Conservation (phyloP, 73 alveolate species). For the Symbiodinium pilosum region DNA sequence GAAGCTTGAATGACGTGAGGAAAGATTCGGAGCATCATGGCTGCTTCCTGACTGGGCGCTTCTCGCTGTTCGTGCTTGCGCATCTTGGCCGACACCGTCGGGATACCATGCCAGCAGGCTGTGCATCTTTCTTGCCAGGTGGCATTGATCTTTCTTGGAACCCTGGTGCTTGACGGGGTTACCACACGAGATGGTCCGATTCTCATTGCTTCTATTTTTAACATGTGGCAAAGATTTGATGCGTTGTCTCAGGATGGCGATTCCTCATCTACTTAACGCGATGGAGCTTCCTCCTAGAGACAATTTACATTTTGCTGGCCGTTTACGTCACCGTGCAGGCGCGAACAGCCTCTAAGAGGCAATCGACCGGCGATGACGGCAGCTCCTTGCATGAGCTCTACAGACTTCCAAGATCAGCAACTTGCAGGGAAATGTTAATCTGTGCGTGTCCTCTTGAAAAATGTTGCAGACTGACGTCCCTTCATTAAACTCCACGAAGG, state of each 20-base stretch:
- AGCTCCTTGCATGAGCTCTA: background rate
- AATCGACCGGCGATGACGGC: background rate
- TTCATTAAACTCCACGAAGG: slow-evolving; percentile 5
- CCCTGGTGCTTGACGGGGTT: slow-evolving; percentile 52
- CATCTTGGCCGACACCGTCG: background rate
- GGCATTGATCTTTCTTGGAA: background rate
- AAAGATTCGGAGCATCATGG: slow-evolving; percentile 24
- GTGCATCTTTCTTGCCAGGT: background rate
- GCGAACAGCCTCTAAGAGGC: slow-evolving; percentile 70
- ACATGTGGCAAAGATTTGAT: background rate
- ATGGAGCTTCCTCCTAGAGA: slow-evolving; percentile 59
- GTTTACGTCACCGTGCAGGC: slow-evolving; percentile 37
- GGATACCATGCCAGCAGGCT: background rate
- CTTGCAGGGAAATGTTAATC: background rate
- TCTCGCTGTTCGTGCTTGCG: slow-evolving; percentile 21
- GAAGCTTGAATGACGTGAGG: background rate
- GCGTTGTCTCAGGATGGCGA: background rate
- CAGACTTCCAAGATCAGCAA: background rate
- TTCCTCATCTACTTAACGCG: slow-evolving; percentile 57
- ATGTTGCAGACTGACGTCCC: background rate
- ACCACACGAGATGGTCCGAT: slow-evolving; percentile 28
- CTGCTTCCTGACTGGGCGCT: slow-evolving; percentile 68
- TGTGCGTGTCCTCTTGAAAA: background rate
- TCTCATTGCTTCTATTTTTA: background rate
- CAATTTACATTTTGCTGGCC: slow-evolving; percentile 34